Base-by-base conservation (phyloP, 805 yeast genomes). In the Cyberlindnera saturnus region DNA sequence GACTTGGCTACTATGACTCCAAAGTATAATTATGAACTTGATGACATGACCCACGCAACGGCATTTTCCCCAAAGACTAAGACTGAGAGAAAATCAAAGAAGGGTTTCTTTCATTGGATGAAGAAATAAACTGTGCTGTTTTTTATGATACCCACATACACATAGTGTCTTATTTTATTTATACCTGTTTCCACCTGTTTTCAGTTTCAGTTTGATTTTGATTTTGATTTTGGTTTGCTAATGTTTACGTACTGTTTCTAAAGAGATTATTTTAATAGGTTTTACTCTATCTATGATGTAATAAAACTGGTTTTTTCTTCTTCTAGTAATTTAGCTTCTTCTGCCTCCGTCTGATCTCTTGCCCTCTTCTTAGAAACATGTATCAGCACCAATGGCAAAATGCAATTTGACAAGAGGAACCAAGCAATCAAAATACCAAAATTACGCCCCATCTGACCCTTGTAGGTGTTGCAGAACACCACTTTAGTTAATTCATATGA, bases 21-120 rank as follows among this genome's bases (percentile, higher is more conserved):
- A 40, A 55, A 50, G 41, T 44, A 39, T 15, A 41, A 48, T 84
- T 95, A 50, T 79, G 86, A 57, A 82, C 93, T 52, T 82, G 90
- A 56, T 85, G 93, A 64, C 28, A 30, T 26, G 14, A 15, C 39
- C 13, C 16, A 10, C 38, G 32, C 36, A 17, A n/a, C 18, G 34
- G 30, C 34, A 14, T 34, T 7, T 23, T 30, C n/a, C 20, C 17
- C 36, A 26, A 14, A 16, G 15, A 20, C 13, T 9, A 30, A 17
- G 36, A 23, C 41, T 6, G 43, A 44, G 9, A 42, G 40, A 43
- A 47, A 42, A 38, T 34, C 41, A 2, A 47, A 40, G 34, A 44
- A 42, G 40, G 31, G 43, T 2, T 44, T 47, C 37, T 44, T 47
- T 23, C 34, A 36, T 15, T 47, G 51, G 51, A 44, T 40, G 41